Evolutionary conservation across 2,329 filamentous ascomycete species (phyloP).

Genomic region (Graphilbum fragrans): DNA sequence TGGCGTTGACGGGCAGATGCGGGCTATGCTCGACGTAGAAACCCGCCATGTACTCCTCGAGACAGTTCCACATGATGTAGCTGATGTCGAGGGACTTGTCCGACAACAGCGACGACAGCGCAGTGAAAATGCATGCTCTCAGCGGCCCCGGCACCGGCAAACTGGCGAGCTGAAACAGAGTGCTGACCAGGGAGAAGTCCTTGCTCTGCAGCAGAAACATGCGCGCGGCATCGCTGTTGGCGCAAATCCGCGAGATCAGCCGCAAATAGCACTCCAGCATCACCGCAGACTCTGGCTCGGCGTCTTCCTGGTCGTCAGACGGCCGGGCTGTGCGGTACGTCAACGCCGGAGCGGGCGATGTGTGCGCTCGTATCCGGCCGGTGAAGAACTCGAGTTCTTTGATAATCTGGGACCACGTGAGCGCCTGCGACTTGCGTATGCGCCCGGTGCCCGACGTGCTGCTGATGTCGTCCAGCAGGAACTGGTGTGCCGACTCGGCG

Average conservation of each 20-base stretch:
- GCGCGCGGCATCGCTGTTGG: conserved; percentile 60
- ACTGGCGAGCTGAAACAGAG: conserved; percentile 68
- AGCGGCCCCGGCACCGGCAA: conserved; percentile 65
- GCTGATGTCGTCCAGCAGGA: conserved; percentile 75
- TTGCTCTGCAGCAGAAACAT: conserved; percentile 54
- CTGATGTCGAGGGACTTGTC: conserved; percentile 58
- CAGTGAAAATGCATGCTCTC: conserved; percentile 72
- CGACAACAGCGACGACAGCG: conserved; percentile 62
- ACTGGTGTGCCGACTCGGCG: conserved; percentile 75
- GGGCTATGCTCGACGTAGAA: conserved; percentile 27
- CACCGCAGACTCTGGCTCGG: conserved; percentile 84
- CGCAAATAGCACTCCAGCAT: conserved; percentile 94
- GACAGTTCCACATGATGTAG: conserved; percentile 62
- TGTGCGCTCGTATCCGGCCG: conserved; percentile 62
- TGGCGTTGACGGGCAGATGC: conserved; percentile 16
- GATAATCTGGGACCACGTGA: conserved; percentile 91
- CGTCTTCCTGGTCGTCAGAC: conserved; percentile 56
- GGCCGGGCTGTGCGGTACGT: conserved; percentile 48
- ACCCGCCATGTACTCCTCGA: conserved; percentile 72
- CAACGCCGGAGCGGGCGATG: conserved; percentile 39
- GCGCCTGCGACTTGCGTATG: conserved; percentile 67
- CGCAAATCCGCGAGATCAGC: conserved; percentile 70
- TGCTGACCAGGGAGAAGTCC: conserved; percentile 55
- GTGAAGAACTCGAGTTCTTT: conserved; percentile 80
- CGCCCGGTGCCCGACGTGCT: conserved; percentile 52